Percentiles rank a stretch among this genome's conserved stretches.
Evolutionary conservation across 2,329 filamentous ascomycete species (phyloP).

Genomic region (Rhynchosporium secalis): DNA sequence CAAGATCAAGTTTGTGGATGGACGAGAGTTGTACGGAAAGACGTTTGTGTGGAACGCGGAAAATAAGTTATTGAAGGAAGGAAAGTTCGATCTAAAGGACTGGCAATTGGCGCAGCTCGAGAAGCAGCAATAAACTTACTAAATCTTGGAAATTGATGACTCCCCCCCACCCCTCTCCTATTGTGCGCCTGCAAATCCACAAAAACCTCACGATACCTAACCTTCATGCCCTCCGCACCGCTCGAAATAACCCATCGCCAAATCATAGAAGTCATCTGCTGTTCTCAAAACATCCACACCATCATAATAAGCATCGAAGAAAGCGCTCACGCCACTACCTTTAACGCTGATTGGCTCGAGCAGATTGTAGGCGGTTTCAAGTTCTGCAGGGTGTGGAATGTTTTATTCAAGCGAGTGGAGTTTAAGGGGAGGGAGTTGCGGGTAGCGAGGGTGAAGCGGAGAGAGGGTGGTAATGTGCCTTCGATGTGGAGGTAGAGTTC

Average conservation of each 20-base stretch:
- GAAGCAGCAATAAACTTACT: too few relatives aligned
- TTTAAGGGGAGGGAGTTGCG: constrained; percentile 54
- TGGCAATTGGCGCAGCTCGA: too few relatives aligned
- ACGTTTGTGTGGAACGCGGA: too few relatives aligned
- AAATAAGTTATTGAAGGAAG: too few relatives aligned
- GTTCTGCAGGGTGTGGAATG: constrained; percentile 24
- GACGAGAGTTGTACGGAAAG: too few relatives aligned
- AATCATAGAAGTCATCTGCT: constrained; percentile 66
- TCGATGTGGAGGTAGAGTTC: constrained; percentile 81
- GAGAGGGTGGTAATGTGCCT: constrained; percentile 66
- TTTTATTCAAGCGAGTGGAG: constrained; percentile 17
- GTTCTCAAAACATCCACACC: constrained; percentile 67
- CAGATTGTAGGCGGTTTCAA: constrained; percentile 23
- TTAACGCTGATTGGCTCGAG: constrained; percentile 16
- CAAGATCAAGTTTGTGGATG: too few relatives aligned
- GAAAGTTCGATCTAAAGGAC: too few relatives aligned
- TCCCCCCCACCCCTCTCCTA: constrained; percentile 53
- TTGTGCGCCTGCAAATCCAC: constrained; percentile 77
- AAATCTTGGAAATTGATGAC: too few relatives aligned
- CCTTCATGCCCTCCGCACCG: constrained; percentile 59
- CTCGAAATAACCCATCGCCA: constrained; percentile 69
- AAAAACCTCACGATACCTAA: constrained; percentile 73
- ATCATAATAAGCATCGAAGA: constrained; percentile 74
- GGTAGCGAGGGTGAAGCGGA: constrained; percentile 67
- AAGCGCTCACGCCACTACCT: constrained; percentile 39